These are phyloP conservation scores for Chara braunii DNA, from an alignment of 139 green algal genomes.

Conservation along the genomic window DNA sequence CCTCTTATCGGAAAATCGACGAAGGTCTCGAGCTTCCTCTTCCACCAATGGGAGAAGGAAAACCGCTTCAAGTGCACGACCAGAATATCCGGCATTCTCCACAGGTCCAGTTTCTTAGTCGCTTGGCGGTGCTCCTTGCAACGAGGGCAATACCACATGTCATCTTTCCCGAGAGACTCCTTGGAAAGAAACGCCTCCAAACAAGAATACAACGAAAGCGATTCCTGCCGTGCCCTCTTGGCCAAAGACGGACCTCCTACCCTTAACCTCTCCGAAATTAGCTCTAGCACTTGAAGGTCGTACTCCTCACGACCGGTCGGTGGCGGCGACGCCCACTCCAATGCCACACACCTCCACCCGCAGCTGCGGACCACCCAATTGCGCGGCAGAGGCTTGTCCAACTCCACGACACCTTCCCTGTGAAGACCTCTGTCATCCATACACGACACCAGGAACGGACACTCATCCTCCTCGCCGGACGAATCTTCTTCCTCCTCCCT, in stretches of 20 bases:
- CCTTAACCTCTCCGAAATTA: no score
- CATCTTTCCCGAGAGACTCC: constrained; percentile 23
- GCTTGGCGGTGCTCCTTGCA: constrained; percentile 77
- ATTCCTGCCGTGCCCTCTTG: constrained; percentile 18
- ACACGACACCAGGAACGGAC: no score
- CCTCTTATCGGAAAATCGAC: constrained; percentile 63
- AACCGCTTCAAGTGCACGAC: constrained; percentile 96
- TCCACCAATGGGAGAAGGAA: constrained; percentile 55
- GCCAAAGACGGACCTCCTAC: no score
- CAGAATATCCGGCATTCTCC: constrained; percentile 77
- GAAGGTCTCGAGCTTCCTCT: constrained; percentile 77
- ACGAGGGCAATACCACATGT: constrained; percentile 63
- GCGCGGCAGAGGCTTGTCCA: no score
- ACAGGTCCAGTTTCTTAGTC: constrained; percentile 88
- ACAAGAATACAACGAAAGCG: constrained; percentile 37
- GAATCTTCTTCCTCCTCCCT: no score
- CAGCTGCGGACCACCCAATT: no score
- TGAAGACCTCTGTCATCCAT: no score
- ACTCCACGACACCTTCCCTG: no score
- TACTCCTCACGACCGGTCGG: not conserved
- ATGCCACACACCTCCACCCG: no score
- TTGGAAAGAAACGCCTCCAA: constrained; percentile 36
- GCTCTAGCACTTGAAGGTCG: no score
- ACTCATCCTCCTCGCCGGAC: no score
- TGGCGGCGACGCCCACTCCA: no score